Evolutionary conservation across 176 grass and related monocot genomes (phyloP), one percentile per base, ranked within the genome.

Genomic region (Oryza glaberrima): DNA sequence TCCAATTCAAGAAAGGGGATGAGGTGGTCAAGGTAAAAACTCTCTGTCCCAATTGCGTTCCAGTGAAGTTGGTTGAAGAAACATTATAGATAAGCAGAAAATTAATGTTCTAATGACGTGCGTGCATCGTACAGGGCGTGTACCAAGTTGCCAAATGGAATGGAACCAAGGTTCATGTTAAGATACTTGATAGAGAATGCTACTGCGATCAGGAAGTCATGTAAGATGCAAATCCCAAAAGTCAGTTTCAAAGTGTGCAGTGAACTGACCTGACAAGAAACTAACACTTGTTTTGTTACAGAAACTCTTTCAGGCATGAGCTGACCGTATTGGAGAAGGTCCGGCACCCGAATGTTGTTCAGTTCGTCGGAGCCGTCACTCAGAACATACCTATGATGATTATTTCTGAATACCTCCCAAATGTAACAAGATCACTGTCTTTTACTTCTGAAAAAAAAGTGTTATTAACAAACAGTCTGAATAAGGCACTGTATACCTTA

Each of bases 371-470:
- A 77, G 94, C 94, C 34, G 92, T 97, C 79, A 97, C 94, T 15
- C 94, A 97, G 86, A 91, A 94, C 45, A 92, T 92, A 88, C 94
- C 94, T n/a, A 94, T 97, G 94, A 97, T 97, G 94, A 97, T 97
- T 52, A 84, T 97, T 73, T 94, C 94, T 13, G 94, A 97, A 77
- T 85, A 89, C 58, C 92, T 92, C 83, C 65, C 81, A 19, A 92
- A 89, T 83, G 94, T 97, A 87, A 80, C 40, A 75, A 44, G 4
- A 78, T 6, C 44, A 44, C 54, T 82, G 7, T 30, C 13, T 58
- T 58, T 72, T 14, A 3, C 7, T 14, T n/a, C 17, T 38, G 28
- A 51, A 34, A 68, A 22, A 13, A 68, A 1, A 1, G 3, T 20
- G 32, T 76, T 80, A 44, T 1, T 20, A 26, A 16, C 17, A 65